These are phyloP conservation scores for Kazachstania sp. DNA, from an alignment of 1,139 yeast species.

Conservation along the genomic window DNA sequence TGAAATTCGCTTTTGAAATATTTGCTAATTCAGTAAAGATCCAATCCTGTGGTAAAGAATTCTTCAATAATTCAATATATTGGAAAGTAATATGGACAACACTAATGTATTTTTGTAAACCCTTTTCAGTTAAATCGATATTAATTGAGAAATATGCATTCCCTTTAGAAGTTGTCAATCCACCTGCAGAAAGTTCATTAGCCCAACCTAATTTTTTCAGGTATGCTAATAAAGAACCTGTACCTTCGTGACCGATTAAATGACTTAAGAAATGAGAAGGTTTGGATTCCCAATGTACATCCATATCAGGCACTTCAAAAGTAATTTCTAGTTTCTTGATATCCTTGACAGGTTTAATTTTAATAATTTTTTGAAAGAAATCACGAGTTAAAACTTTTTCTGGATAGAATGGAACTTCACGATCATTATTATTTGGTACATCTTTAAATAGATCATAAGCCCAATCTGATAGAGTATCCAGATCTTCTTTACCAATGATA, in stretches of 20 bases:
- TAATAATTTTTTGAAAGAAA: slow-evolving; percentile 47
- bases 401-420: slow-evolving; percentile 37
- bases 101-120: slow-evolving; percentile 55
- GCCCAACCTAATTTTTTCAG: slow-evolving; percentile 76
- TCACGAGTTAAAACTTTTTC: slow-evolving; percentile 37
- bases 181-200: slow-evolving; percentile 67
- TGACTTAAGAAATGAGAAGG: slow-evolving; percentile 71
- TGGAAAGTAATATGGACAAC: slow-evolving; percentile 57
- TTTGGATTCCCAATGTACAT: slow-evolving; percentile 52
- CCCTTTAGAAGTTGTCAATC: slow-evolving; percentile 59
- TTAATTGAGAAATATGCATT: slow-evolving; percentile 58
- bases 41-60: slow-evolving; percentile 52
- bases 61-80: slow-evolving; percentile 53
- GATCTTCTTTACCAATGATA: slow-evolving; percentile 69
- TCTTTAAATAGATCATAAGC: slow-evolving; percentile 57
- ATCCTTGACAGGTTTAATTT: slow-evolving; percentile 79
- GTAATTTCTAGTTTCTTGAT: slow-evolving; percentile 55
- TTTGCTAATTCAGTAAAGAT: slow-evolving; percentile 42
- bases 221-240: slow-evolving; percentile 66
- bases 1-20: slow-evolving; percentile 45
- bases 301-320: slow-evolving; percentile 72
- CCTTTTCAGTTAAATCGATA: slow-evolving; percentile 67
- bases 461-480: slow-evolving; percentile 66
- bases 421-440: slow-evolving; percentile 45
- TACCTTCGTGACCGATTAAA: slow-evolving; percentile 83